Base-by-base conservation (phyloP, 2,329 filamentous ascomycete genomes). In the Scytalidium sp. region DNA sequence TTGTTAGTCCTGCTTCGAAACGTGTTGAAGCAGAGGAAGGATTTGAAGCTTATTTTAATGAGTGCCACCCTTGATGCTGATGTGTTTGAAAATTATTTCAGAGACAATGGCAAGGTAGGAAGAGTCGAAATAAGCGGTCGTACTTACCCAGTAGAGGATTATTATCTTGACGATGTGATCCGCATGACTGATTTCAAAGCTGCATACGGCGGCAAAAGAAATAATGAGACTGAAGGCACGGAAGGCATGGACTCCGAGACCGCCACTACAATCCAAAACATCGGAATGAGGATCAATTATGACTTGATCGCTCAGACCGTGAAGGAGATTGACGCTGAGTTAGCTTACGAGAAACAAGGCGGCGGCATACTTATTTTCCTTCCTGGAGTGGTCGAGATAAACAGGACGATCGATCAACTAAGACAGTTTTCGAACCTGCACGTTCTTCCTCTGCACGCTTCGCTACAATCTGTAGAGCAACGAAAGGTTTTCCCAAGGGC, bases 301-400 rank as follows among this genome's bases (percentile, higher is more conserved):
- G 84, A 88, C 48, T 77, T 99, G 36, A 84, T 97, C 29, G 81
- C 85, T 10, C 83, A 90, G 54, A 89, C 89, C 0, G 88, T 96
- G 13, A 82, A 81, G 56, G 80, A 84, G 42, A 96, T 99, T 52
- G 91, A 97, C 67, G 76, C 78, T 8, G 84, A 93, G 57, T 76
- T 99, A 1, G 67, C 75, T 3, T 68, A 77, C 36, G 78, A 78
- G 10, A 75, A 81, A 43, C 80, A 88, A 60, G 81, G 88, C 36
- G 94, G 94, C 2, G 93, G 90, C 1, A 95, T 99, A 45, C 71
- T 99, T n/a, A 90, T 99, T 40, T 99, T 99, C 72, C 73, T 99
- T 17, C 93, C 94, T 1, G 94, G 94, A 60, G 88, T 90, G 1
- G 83, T 90, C 58, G 94, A 99, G 68, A 99, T 99, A 62, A 91